These are phyloP conservation scores for Populus tomentosa DNA, from an alignment of 441 rosid species.

Conservation along the genomic window DNA sequence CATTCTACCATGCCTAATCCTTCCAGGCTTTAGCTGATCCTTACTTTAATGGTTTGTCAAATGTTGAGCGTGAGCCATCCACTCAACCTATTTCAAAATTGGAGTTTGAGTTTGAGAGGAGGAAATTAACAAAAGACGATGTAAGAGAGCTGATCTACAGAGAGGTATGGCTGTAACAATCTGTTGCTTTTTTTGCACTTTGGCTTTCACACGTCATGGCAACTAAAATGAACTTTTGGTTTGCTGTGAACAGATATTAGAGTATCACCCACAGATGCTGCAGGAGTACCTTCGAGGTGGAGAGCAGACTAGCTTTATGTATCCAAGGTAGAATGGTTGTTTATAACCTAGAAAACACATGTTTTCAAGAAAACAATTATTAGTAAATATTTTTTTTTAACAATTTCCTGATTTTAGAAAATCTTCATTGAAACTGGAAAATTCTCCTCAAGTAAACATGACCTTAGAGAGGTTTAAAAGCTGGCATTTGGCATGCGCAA, in stretches of 20 bases:
- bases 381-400: too few species aligned
- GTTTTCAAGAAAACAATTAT: background rate
- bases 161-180: constrained; percentile 54
- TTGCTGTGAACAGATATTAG: constrained; percentile 61
- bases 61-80: constrained; percentile 86
- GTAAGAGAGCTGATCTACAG: constrained; percentile 94
- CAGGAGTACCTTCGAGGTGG: constrained; percentile 94
- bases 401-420: background rate
- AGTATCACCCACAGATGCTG: constrained; percentile 99
- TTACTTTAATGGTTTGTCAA: constrained; percentile 77
- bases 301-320: constrained; percentile 96
- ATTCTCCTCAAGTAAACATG: background rate
- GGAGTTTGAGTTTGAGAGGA: constrained; percentile 98
- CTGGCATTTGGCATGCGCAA: background rate
- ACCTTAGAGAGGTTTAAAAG: background rate
- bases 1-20: constrained; percentile 7
- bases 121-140: constrained; percentile 86
- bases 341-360: background rate
- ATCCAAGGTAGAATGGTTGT: constrained; percentile 63
- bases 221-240: constrained; percentile 11
- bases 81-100: constrained; percentile 88
- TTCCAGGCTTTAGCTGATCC: constrained; percentile 90
- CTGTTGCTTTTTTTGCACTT: constrained; percentile 8
- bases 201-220: constrained; percentile 3
- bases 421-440: background rate